Conservation (phyloP, 495 filamentous ascomycete species). For the Aspergillus mulundensis region DNA sequence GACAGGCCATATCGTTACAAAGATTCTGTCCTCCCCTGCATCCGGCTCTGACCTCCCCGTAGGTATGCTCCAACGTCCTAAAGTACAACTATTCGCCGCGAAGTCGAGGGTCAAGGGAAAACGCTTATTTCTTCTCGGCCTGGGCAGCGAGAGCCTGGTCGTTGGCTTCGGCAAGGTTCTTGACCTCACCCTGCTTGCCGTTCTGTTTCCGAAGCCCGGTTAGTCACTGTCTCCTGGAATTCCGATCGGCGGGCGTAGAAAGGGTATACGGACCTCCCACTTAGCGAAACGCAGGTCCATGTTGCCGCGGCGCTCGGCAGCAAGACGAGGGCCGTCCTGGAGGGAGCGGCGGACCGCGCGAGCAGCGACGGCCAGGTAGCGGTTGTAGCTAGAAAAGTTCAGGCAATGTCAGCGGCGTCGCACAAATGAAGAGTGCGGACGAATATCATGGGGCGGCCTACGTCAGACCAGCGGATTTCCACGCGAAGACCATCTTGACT, state of each 20-base stretch:
- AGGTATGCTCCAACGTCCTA: conserved; percentile 14
- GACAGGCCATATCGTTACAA: conserved; percentile 41
- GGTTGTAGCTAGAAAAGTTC: conserved; percentile 46
- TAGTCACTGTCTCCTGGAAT: conserved; percentile 18
- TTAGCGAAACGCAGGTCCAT: conserved; percentile 90
- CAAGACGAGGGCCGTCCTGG: conserved; percentile 84
- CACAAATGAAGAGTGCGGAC: background rate
- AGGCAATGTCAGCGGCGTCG: conserved; percentile 21
- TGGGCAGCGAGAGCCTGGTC: conserved; percentile 52
- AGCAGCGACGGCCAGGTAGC: conserved; percentile 54
- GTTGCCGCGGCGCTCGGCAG: conserved; percentile 84
- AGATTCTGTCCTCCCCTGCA: conserved; percentile 31
- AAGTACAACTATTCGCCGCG: conserved; percentile 18
- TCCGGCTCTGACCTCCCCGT: conserved; percentile 14
- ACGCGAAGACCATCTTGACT: conserved; percentile 92
- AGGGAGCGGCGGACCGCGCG: conserved; percentile 72
- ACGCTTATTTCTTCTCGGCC: conserved; percentile 41
- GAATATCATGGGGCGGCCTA: conserved; percentile 42
- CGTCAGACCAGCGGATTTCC: conserved; percentile 97
- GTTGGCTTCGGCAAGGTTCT: conserved; percentile 71
- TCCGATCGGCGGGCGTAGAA: conserved; percentile 2
- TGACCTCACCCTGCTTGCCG: conserved; percentile 91
- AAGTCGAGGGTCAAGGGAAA: conserved; percentile 5
- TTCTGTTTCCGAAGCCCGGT: conserved; percentile 53
- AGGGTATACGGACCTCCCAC: conserved; percentile 78